Base-by-base conservation (phyloP, 805 yeast genomes). In the Suhomyces sp. region DNA sequence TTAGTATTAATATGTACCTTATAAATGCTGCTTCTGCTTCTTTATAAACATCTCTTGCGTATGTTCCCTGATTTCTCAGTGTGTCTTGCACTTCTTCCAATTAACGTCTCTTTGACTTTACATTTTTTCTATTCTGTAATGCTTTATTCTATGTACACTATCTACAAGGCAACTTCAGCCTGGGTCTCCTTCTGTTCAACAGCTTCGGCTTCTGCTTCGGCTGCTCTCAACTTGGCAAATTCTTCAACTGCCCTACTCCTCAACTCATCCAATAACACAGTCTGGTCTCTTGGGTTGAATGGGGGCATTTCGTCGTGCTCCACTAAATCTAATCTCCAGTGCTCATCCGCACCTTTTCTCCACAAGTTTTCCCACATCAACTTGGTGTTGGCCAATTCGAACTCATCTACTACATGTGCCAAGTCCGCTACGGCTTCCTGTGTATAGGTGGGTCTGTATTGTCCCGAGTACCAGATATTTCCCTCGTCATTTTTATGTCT, bases 351-450 rank as follows among this genome's bases (percentile, higher is more conserved):
- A 46, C 98, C 98, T 71, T 83, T 84, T 69, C 96, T 81, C 96
- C 96, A 91, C 50, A 82, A 74, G 59, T 84, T 83, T 62, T 90
- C 97, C 98, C 98, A 92, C 60, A 76, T 79, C 23, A 90, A 74
- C 45, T 74, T 80, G 38, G 86, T 74, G 57, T 74, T 56, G 35
- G 67, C 74, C 60, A 75, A 69, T 48, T 75, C 76, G 56, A 85
- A 76, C 55, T 84, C 86, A 52, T 87, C 91, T n/a, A 87, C 74
- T 9, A 86, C 85, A 49, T 83, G 78, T 31, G 83, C 72, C 58
- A 92, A 72, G 70, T 92, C 98, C 5, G 97, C 89, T 27, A 90
- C 90, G 1, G 97, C 88, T 69, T 92, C 97, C 68, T 90, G 96
- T 10, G 96, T 78, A 71, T 86, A 89, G 0, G 94, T 85, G 24